Percentiles rank a stretch among this genome's conserved stretches.
These are phyloP conservation scores for Discostella pseudostelligera DNA, from an alignment of 108 stramenopile species.

Conservation along the genomic window DNA sequence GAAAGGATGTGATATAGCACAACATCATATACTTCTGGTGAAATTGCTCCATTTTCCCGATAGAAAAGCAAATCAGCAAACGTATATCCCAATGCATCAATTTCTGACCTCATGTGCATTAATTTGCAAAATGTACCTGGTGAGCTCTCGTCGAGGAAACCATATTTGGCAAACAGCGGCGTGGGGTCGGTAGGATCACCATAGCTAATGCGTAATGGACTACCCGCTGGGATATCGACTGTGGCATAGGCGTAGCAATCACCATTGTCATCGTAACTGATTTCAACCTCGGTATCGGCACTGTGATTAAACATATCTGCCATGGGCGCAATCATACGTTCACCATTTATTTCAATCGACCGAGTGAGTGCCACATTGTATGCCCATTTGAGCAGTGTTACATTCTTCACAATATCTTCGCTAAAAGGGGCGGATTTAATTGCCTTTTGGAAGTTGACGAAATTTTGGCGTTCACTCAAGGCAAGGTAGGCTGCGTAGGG, in stretches of 20 bases:
- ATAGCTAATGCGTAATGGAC: constrained; percentile 46
- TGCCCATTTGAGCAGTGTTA: constrained; percentile 56
- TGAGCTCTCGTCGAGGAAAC: constrained; percentile 58
- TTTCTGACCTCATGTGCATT: constrained; percentile 53
- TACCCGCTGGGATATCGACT: constrained; percentile 55
- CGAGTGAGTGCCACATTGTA: constrained; percentile 63
- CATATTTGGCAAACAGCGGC: constrained; percentile 57
- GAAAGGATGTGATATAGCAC: constrained; percentile 48
- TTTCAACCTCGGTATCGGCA: constrained; percentile 51
- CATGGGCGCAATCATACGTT: constrained; percentile 52
- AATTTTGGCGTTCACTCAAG: constrained; percentile 38
- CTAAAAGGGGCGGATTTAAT: constrained; percentile 25
- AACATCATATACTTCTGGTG: constrained; percentile 61
- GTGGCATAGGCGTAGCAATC: constrained; percentile 52
- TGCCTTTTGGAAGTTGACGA: constrained; percentile 51
- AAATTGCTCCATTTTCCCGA: constrained; percentile 61
- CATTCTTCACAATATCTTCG: constrained; percentile 44
- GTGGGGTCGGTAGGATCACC: constrained; percentile 59
- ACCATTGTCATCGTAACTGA: constrained; percentile 54
- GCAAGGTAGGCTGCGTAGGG: constrained; percentile 51
- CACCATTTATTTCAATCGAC: constrained; percentile 40
- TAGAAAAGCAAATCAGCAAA: constrained; percentile 60
- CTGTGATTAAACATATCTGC: constrained; percentile 73
- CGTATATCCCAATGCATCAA: constrained; percentile 58
- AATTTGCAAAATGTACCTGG: constrained; percentile 73